Evolutionary conservation across 768 basidiomycete genomes (phyloP), one percentile per base, ranked within the genome.

Genomic region (Suillus cothurnatus): DNA sequence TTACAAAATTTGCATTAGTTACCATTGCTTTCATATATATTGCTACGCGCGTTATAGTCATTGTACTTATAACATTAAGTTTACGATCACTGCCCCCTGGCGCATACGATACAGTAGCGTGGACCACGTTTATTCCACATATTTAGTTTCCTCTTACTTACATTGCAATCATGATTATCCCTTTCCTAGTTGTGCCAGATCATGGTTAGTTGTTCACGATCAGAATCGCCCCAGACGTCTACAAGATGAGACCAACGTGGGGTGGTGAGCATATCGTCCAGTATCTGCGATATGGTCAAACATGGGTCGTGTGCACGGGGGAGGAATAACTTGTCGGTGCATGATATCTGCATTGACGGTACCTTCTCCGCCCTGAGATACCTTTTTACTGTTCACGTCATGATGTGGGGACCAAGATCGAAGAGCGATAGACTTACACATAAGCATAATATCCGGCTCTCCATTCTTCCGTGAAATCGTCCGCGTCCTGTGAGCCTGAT

Each of bases 111-210:
- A 38, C 38, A 14, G 38, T 38, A 38, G 2, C 38, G 4, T 38
- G 38, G 38, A 4, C 38, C 4, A 38, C 2, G 14, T 38, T 38
- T 38, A 0, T 38, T 14, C 38, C 38, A 38, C 38, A 38, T 38
- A 3, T 38, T 38, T n/a, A 38, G 38, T 38, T 14, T 15, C n/a
- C 38, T 38, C 38, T 14, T 38, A 38, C 38, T 38, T 38, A 38
- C 38, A 38, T 5, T 4, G 1, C 14, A 14, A 38, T 38, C 38
- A 34, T 34, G 34, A 34, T 34, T 34, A 1, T 34, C 12, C 38
- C n/a, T n/a, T n/a, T 82, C 71, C 2, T 90, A 72, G n/a, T 81
- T 72, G 71, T 91, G 90, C 90, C 90, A 91, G 3, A 81, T 73
- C 3, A 81, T 69, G 14, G 82, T 86, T 4, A 90, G 70, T 3